Percentiles rank a stretch among this genome's conserved stretches.
Evolutionary conservation across 1,139 yeast genomes (phyloP).

Genomic region (Scheffersomyces titani): DNA sequence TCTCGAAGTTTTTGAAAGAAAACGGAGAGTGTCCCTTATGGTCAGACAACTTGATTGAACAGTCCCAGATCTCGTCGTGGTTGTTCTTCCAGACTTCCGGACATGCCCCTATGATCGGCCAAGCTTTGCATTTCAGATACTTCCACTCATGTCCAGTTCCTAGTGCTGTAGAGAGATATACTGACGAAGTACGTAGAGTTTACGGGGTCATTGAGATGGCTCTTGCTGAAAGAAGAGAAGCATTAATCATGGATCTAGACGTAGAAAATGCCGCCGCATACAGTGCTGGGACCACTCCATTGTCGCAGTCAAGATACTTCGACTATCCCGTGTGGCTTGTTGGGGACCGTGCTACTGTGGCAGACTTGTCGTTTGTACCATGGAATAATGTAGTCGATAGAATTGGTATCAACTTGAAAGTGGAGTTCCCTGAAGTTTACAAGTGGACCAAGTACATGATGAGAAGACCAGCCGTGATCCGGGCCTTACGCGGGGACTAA

Average conservation of each 20-base stretch:
- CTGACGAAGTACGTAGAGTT: conserved; percentile 91
- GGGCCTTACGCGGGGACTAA: conserved; percentile 70
- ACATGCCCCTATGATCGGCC: conserved; percentile 98
- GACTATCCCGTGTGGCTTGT: conserved; percentile 96
- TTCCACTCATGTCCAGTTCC: conserved; percentile 88
- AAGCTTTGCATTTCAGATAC: conserved; percentile 89
- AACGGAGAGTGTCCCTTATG: conserved; percentile 77
- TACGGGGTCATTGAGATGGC: conserved; percentile 96
- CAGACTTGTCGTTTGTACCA: conserved; percentile 90
- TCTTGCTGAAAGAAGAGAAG: conserved; percentile 88
- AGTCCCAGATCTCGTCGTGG: conserved; percentile 88
- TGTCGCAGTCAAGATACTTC: conserved; percentile 81
- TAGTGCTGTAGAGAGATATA: conserved; percentile 86
- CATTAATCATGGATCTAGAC: conserved; percentile 86
- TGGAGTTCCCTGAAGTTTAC: conserved; percentile 92
- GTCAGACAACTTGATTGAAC: conserved; percentile 79
- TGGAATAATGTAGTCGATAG: conserved; percentile 97
- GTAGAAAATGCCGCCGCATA: conserved; percentile 88
- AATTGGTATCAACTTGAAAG: conserved; percentile 82
- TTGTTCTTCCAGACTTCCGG: conserved; percentile 93
- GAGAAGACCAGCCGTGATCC: conserved; percentile 82
- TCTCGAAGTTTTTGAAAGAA: conserved; percentile 65
- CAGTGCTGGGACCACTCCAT: conserved; percentile 85
- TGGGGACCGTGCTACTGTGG: conserved; percentile 86
- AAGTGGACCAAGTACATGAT: conserved; percentile 94